Evolutionary conservation across 176 grass and related monocot species (phyloP), one percentile per base, ranked within the genome.

Genomic region (Miscanthus lutarioriparius): DNA sequence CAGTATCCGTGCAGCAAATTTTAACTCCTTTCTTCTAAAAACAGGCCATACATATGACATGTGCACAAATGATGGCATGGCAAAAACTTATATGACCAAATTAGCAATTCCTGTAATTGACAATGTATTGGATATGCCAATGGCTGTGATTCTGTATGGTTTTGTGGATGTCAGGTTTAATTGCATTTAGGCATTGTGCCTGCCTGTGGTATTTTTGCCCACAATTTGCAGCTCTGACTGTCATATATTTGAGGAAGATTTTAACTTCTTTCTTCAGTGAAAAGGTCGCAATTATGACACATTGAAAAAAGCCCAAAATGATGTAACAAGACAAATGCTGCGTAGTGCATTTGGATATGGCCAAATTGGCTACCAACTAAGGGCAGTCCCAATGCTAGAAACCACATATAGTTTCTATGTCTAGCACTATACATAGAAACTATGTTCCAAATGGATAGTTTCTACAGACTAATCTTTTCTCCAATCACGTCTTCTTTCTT

Each of bases 221-320:
- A 63, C 17, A 74, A 40, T 53, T 73, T 80, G 56, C 10, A 68
- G 47, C 36, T 75, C 64, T 37, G 47, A 15, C 20, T 68, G 20
- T 27, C 41, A 67, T 20, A 54, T 67, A 6, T 74, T 27, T 11
- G 8, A 65, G 67, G 35, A 87, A 4, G 81, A 0, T 27, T 56
- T 87, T 75, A 22, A 8, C 45, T 58, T 33, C 8, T 65, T 75
- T 74, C 13, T 64, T 76, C 48, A 17, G 76, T 27, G 48, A 79
- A 51, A 65, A 83, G 44, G 35, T 14, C 12, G 66, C 41, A 88
- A 32, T 14, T 73, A 79, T 35, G 43, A 8, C 80, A 49, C 51
- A 45, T 2, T 15, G 7, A 13, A 40, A 53, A 78, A 64, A 5
- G 8, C 12, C 11, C 5, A 65, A 56, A 78, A 59, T 64, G 11